phyloP scores from a whole-genome alignment of 805 yeast genomes.

The Saccharomycopsis oosterbeekiorum region DNA sequence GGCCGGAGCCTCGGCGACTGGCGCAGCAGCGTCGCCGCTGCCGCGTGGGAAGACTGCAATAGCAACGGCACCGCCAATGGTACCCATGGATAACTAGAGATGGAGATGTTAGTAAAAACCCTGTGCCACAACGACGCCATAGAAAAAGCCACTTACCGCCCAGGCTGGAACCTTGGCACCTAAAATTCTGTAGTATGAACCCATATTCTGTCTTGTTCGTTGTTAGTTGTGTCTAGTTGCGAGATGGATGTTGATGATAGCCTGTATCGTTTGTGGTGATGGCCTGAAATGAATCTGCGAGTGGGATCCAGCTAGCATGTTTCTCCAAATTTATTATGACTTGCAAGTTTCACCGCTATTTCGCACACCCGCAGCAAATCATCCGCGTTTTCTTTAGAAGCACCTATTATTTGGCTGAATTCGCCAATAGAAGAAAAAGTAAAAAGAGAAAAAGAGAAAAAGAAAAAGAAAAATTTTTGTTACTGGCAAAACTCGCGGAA shows the following conservation, averaged over 20 bases:
- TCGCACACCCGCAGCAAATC: too few relatives aligned
- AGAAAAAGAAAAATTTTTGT: background rate
- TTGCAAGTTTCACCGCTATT: too few relatives aligned
- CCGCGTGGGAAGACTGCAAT: conserved; percentile 23
- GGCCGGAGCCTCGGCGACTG: conserved; percentile 23
- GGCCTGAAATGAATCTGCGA: too few relatives aligned
- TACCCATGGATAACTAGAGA: conserved; percentile 26
- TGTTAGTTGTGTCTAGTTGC: background rate
- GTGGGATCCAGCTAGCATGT: too few relatives aligned
- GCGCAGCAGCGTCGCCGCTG: conserved; percentile 19
- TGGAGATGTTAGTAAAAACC: background rate
- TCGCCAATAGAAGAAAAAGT: background rate
- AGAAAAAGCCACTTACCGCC: conserved; percentile 11
- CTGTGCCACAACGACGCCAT: too few relatives aligned
- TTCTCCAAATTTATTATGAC: too few relatives aligned
- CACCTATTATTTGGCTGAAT: too few relatives aligned
- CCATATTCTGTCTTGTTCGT: conserved; percentile 12
- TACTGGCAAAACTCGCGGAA: background rate
- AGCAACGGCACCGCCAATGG: conserved; percentile 26
- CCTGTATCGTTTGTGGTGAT: too few relatives aligned
- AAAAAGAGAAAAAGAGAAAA: background rate
- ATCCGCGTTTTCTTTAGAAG: too few relatives aligned
- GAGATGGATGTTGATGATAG: too few relatives aligned
- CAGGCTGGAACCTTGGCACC: conserved; percentile 19
- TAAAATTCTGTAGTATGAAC: conserved; percentile 17